Conservation (phyloP, 2,329 filamentous ascomycete species). For the Domatiomyces catenatus region DNA sequence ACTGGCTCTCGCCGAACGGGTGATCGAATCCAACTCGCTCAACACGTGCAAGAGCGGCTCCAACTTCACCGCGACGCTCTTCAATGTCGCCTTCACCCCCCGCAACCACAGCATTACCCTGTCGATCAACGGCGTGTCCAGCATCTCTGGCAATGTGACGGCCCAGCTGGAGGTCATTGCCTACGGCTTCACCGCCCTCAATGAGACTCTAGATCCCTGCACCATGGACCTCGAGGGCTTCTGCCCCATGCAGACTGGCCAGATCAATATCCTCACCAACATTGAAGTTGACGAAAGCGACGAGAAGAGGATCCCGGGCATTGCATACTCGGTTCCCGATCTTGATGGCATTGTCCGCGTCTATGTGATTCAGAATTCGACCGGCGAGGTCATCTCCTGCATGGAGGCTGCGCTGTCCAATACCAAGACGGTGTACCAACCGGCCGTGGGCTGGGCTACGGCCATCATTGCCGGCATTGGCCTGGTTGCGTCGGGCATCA, state of each 20-base stretch:
- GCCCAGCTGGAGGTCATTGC: conserved; percentile 64
- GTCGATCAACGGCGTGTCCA: conserved; percentile 66
- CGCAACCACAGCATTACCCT: conserved; percentile 57
- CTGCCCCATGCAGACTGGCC: conserved; percentile 80
- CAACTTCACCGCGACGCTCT: conserved; percentile 72
- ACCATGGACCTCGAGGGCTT: conserved; percentile 52
- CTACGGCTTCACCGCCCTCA: conserved; percentile 64
- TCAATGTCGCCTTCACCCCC: conserved; percentile 55
- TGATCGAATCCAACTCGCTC: conserved; percentile 69
- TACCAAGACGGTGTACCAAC: conserved; percentile 77
- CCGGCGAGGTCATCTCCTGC: conserved; percentile 57
- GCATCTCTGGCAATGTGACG: conserved; percentile 65
- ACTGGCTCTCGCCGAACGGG: conserved; percentile 43
- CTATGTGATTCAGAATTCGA: conserved; percentile 57
- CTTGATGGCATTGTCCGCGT: conserved; percentile 74
- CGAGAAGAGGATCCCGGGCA: conserved; percentile 55
- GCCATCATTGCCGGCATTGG: conserved; percentile 76
- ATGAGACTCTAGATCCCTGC: conserved; percentile 61
- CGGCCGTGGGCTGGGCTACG: conserved; percentile 77
- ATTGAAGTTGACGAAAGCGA: conserved; percentile 43
- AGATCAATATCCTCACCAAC: conserved; percentile 62
- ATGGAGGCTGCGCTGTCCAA: conserved; percentile 80
- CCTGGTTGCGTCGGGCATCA: conserved; percentile 69
- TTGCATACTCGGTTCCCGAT: conserved; percentile 81
- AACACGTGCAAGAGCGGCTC: conserved; percentile 74